These are phyloP conservation scores for Schizochytrium sp. DNA, from an alignment of 108 stramenopile genomes.

Conservation along the genomic window DNA sequence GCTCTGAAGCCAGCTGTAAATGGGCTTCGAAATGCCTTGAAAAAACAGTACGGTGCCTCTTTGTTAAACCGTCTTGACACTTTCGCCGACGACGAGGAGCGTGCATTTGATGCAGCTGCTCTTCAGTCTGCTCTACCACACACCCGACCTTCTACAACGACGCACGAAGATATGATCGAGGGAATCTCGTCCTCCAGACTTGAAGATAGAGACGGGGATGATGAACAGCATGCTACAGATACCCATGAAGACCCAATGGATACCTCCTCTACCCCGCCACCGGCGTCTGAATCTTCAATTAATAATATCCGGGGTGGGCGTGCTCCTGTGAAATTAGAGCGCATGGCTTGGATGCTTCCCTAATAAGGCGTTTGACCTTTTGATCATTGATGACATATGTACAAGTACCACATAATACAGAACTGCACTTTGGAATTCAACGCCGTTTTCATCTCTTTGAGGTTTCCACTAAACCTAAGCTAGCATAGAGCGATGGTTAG, in stretches of 20 bases:
- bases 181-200: no score
- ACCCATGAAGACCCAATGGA: background rate
- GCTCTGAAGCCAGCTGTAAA: background rate
- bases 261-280: no score
- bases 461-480: no score
- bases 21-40: background rate
- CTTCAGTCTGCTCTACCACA: background rate
- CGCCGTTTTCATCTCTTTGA: no score
- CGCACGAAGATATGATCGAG: no score
- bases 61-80: background rate
- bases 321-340: background rate
- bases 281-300: background rate
- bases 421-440: no score
- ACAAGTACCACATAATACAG: no score
- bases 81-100: slow-evolving; percentile 13
- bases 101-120: background rate
- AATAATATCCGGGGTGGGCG: background rate
- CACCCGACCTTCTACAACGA: no score
- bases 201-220: no score
- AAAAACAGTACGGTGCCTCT: slow-evolving; percentile 7
- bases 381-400: no score
- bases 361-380: background rate
- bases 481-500: no score
- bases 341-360: slow-evolving; percentile 35
- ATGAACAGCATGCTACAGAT: background rate